Evolutionary conservation across 2,329 filamentous ascomycete genomes (phyloP), one percentile per base, ranked within the genome.

Genomic region (Aureobasidium leucospermi): DNA sequence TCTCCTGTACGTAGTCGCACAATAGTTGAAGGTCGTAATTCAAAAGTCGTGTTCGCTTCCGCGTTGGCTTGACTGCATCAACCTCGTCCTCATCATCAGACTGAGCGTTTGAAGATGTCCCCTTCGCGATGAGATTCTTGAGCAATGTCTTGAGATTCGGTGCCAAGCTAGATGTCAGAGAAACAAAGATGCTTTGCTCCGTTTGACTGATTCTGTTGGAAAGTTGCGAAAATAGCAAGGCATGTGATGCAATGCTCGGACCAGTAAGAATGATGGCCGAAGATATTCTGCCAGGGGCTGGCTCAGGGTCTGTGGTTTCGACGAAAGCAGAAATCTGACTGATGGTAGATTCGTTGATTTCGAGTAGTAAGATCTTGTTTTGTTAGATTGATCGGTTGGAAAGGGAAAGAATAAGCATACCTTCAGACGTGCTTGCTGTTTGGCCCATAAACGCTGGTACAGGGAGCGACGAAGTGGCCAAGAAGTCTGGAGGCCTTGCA

Each of bases 1-100:
- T 79, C 8, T 78, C 74, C 61, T 77, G 78, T 13, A 85, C 77
- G 70, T 82, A 85, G 29, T 82, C 79, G 62, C 85, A 75, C 32
- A 94, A 73, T 28, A 87, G 84, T 66, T 89, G 86, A 15, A 94
- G 79, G 67, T 94, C 90, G 69, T 93, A 94, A 66, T 89, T 87
- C 2, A 93, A 79, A 61, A 88, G 82, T 69, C 83, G 85, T 36
- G 81, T 81, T 1, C 82, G 84, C 79, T 86, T 70, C n/a, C 63
- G 28, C 57, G 64, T 29, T 60, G 41, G 63, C 63, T 29, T 16
- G 66, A 66, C 53, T 61, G 31, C 46, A 10, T 72, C 70, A 7
- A 83, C 71, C 13, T 79, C 82, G 1, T 86, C 84, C 3, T 84
- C 83, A 28, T 84, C 81, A 3, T 77, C 74, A 13, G 71, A 67